phyloP scores from a whole-genome alignment of 768 basidiomycete species.

The Tulasnella sp. region DNA sequence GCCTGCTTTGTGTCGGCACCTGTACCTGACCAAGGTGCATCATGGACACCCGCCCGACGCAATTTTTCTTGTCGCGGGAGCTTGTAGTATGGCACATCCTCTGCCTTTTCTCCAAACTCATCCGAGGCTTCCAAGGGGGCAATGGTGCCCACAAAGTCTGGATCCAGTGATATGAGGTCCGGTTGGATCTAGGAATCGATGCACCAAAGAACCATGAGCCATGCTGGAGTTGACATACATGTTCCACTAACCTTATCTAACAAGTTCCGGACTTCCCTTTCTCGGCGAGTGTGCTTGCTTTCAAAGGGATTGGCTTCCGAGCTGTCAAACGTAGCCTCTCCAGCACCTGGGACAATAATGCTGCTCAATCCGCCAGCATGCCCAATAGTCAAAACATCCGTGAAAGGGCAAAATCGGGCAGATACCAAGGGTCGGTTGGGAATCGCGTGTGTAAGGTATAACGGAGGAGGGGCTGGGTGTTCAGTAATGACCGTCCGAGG shows the following conservation, averaged over 20 bases:
- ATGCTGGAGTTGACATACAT: not conserved
- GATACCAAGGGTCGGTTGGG: slow-evolving; percentile 66
- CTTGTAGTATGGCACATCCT: slow-evolving; percentile 51
- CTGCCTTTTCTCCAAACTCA: slow-evolving; percentile 27
- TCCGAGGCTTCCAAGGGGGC: slow-evolving; percentile 42
- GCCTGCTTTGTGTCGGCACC: slow-evolving; percentile 23
- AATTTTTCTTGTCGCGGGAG: slow-evolving; percentile 70
- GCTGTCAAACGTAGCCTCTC: slow-evolving; percentile 92
- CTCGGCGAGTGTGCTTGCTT: slow-evolving; percentile 63
- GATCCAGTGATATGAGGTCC: slow-evolving; percentile 80
- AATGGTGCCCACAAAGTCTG: slow-evolving; percentile 62
- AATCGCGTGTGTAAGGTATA: slow-evolving; percentile 83
- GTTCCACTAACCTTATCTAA: slow-evolving; percentile 78
- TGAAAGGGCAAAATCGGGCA: slow-evolving; percentile 78
- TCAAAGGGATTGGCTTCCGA: slow-evolving; percentile 93
- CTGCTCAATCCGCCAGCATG: slow-evolving; percentile 70
- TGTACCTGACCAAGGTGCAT: slow-evolving; percentile 31
- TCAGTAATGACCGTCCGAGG: slow-evolving; percentile 51
- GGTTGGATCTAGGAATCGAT: slow-evolving; percentile 67
- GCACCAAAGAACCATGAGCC: too few species aligned
- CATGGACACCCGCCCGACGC: slow-evolving; percentile 52
- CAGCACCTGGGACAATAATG: slow-evolving; percentile 81
- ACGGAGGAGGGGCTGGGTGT: slow-evolving; percentile 51
- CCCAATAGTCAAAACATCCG: slow-evolving; percentile 68
- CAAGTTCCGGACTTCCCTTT: slow-evolving; percentile 81